Base-by-base conservation (phyloP, 345 rosid genomes). In the Boechera retrofracta region DNA sequence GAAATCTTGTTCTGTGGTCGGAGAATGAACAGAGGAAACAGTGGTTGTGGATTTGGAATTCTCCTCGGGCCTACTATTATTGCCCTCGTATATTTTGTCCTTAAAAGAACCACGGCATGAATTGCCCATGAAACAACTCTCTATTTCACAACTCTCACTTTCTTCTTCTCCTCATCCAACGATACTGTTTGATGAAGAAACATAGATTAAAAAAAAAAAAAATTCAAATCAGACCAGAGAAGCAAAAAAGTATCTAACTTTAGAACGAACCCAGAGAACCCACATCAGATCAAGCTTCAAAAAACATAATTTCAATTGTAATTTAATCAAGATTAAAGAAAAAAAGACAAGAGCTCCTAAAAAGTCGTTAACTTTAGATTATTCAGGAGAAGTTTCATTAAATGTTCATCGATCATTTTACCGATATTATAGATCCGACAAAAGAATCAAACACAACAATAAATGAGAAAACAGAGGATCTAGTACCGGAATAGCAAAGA, bases 81-180 rank as follows among this genome's bases (percentile, higher is more conserved):
- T 81, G 84, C 97, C 95, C 94, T 87, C 90, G 83, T 82, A 84
- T 73, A 83, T 64, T 85, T 82, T 89, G 82, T 83, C 94, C 86
- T 86, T 86, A 78, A 87, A 88, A 84, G 99, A 87, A 80, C 97
- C 96, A 70, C 98, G 89, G 88, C 99, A 95, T 86, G 98, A 82
- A 82, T 95, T 95, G 94, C 99, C 99, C 99, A 95, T 95, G 81
- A 91, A 94, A 88, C 90, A 83, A 82, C 74, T 78, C 82, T 78
- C 68, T 69, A 31, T 74, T 76, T 52, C 4, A 33, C 38, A 65
- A 13, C 49, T 79, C 79, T 76, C 64, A 58, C 69, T 52, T 69
- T 61, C 77, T 71, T 72, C 69, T 79, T 60, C 71, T 85, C 90
- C 81, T 74, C 79, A 74, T 79, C 39, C 67, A 74, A 79, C 67